Evolutionary conservation across 1,139 yeast genomes (phyloP), one percentile per base, ranked within the genome.

Genomic region (Meyerozyma elateridarum): DNA sequence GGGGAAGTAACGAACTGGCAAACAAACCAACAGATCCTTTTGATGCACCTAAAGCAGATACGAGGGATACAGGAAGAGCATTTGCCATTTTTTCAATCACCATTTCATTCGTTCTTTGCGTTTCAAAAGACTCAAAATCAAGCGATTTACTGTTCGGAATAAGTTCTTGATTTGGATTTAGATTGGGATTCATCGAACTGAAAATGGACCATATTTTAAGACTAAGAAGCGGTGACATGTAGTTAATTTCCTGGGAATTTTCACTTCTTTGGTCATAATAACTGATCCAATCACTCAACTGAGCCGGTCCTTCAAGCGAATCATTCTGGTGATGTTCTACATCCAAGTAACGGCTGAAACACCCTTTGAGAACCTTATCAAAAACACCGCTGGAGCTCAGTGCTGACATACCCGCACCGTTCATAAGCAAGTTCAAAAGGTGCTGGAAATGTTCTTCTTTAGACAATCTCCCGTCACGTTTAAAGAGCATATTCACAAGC

Each of bases 251-350:
- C 14, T 41, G 41, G 25, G 40, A 34, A 24, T n/a, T 13, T 15
- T 21, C 17, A 8, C 30, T 29, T 20, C 8, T 55, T 17, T 55
- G 38, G 48, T 88, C 96, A 42, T 77, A 73, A 50, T 81, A 83
- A 41, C 61, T 70, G 18, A 85, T 52, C 96, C 96, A 89, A 40
- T 87, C 95, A 28, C 85, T 75, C 9, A 87, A 58, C 26, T 58
- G 62, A 9, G 75, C 58, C 0, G 95, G 87, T 41, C 81, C 82
- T 2, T 48, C 44, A 21, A 87, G 57, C 27, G 79, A 65, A 40
- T 75, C 80, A 48, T 85, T 95, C 31, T 81, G 79, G 42, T 71
- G 74, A 37, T 76, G 56, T 0, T 64, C 72, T 6, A 51, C 54
- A 44, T 68, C 74, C 37, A 68, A 53, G 49, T 80, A 87, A 28